Evolutionary conservation across 352 stramenopile genomes (phyloP), one percentile per base, ranked within the genome.

Genomic region (Pseudoperonospora humuli): DNA sequence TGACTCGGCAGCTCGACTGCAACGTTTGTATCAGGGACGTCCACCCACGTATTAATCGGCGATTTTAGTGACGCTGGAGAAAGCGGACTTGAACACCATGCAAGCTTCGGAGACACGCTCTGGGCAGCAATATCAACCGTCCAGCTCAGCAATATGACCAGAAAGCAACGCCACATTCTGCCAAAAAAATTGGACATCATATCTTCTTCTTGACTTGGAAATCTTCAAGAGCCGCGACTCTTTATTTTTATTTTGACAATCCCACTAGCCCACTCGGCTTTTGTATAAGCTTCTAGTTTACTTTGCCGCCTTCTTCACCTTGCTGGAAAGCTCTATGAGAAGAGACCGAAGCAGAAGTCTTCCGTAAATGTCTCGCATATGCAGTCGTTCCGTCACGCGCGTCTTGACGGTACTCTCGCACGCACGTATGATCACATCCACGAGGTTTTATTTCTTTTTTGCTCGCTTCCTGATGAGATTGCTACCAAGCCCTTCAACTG

Each of bases 41-140:
- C 70, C 17, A 79, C 21, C 76, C 76, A 88, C 24, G 24, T 54
- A 28, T 80, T 39, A 11, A 53, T 61, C 0, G 65, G 50, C 1
- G 46, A 51, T 28, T 54, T 23, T 1, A 81, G 37, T 4, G 37
- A 40, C 10, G 57, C 69, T 3, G 64, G 43, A 5, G 58, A 67
- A 17, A 88, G 40, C 23, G 76, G 76, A 52, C 71, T 86, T 13
- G 59, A 31, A 41, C 70, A 74, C 75, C 75, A 88, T 45, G 84
- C 64, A n/a, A 88, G 67, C 43, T 80, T 67, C 11, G 69, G 64
- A 9, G 46, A 50, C 15, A 47, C 39, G 44, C 51, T 66, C 7
- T 59, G 45, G 2, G 34, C 34, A 13, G 14, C 20, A 19, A 24
- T 32, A 28, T n/a, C 10, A 17, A 25, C 5, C 3, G n/a, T 19